phyloP scores from a whole-genome alignment of 2,329 filamentous ascomycete species.

The Dactylellina parvicollis region DNA sequence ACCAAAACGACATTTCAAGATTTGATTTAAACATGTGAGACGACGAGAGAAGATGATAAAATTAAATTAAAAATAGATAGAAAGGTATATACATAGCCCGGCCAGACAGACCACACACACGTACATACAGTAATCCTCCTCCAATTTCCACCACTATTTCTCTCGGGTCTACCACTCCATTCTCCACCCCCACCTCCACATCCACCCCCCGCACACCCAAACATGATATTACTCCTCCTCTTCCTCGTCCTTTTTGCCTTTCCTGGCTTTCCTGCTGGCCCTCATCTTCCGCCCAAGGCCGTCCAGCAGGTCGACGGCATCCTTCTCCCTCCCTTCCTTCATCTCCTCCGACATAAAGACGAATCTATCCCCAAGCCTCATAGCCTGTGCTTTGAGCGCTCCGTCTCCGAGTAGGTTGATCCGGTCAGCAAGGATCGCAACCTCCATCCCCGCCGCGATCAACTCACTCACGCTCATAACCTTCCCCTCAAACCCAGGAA shows the following conservation, averaged over 20 bases:
- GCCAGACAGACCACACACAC: too few species aligned
- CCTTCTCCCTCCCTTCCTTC: constrained; percentile 6
- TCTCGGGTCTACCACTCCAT: too few species aligned
- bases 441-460: neutral
- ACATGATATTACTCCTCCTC: neutral
- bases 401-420: constrained; percentile 6
- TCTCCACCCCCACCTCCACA: too few species aligned
- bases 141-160: too few species aligned
- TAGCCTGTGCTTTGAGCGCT: constrained; percentile 16
- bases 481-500: constrained; percentile 31
- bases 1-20: neutral
- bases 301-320: neutral
- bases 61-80: too few species aligned
- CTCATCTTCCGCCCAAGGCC: constrained; percentile 4
- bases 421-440: neutral
- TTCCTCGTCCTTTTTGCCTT: neutral
- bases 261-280: constrained; percentile 1
- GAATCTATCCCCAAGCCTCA: constrained; percentile 22
- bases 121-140: too few species aligned
- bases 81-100: too few species aligned
- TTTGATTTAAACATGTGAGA: too few species aligned
- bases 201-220: too few species aligned
- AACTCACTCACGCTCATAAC: constrained; percentile 13
- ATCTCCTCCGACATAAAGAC: constrained; percentile 20
- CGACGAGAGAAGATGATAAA: too few species aligned